These are phyloP conservation scores for Microbotryum intermedium DNA, from an alignment of 1,284 basidiomycete species.

Conservation along the genomic window DNA sequence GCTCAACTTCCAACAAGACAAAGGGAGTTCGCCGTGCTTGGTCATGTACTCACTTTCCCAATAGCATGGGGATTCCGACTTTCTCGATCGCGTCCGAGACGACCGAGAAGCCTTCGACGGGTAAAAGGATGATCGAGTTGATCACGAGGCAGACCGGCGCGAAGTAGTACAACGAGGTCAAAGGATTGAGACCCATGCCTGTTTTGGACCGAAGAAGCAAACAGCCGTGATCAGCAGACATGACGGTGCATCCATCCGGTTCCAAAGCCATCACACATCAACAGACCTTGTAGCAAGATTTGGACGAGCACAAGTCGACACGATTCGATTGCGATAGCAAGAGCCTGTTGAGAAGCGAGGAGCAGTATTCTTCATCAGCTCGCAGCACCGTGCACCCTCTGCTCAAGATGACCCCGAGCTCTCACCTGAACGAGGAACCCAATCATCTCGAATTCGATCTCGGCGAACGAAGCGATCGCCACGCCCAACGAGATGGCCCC, in stretches of 20 bases:
- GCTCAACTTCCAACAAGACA: background rate
- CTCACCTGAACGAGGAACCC: conserved; percentile 58
- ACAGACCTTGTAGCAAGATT: conserved; percentile 74
- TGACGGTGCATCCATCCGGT: conserved; percentile 2
- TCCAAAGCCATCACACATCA: too few species aligned
- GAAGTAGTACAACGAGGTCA: conserved; percentile 84
- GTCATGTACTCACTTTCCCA: conserved; percentile 21
- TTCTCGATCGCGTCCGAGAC: conserved; percentile 20
- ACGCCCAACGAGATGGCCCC: conserved; percentile 14
- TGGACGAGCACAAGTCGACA: conserved; percentile 94
- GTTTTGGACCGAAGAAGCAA: background rate
- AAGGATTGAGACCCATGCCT: conserved; percentile 59
- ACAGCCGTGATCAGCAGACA: too few species aligned
- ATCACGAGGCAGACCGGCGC: conserved; percentile 68
- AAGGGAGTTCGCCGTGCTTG: background rate
- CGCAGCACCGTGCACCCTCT: conserved; percentile 41
- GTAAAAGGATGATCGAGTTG: conserved; percentile 50
- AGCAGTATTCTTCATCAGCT: conserved; percentile 36
- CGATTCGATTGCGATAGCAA: conserved; percentile 60
- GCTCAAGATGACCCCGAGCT: background rate
- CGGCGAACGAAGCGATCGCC: conserved; percentile 53
- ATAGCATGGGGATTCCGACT: conserved; percentile 24
- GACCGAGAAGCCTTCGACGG: conserved; percentile 26
- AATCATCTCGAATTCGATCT: conserved; percentile 70
- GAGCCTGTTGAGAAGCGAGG: conserved; percentile 2